A percentile compares a stretch with the other conserved stretches of the same genome.
Conservation (phyloP, 306 rosid genomes). For the Astragalus glycyphyllos region DNA sequence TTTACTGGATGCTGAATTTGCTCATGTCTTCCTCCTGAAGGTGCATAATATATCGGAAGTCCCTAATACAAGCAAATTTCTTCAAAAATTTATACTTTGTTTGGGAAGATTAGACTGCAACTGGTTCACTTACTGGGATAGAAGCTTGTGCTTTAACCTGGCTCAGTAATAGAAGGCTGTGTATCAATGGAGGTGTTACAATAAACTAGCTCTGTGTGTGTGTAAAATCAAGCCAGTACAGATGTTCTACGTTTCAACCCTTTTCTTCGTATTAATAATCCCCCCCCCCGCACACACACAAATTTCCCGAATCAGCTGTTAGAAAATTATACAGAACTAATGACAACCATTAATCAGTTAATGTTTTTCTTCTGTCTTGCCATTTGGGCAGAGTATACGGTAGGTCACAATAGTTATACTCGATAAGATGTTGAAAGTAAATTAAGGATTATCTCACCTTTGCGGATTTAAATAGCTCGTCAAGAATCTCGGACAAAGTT, state of each 20-base stretch:
- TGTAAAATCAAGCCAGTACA: background rate
- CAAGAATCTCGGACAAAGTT: slow-evolving; percentile 95
- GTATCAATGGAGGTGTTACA: slow-evolving; percentile 29
- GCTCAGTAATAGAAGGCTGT: slow-evolving; percentile 44
- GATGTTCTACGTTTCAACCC: slow-evolving; percentile 17
- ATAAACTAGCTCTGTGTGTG: slow-evolving; percentile 24
- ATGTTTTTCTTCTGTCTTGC: slow-evolving; percentile 14
- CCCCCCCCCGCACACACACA: no score
- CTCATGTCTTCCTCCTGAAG: slow-evolving; percentile 48
- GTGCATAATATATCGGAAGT: slow-evolving; percentile 48
- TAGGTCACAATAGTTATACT: background rate
- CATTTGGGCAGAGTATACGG: background rate
- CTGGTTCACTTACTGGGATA: slow-evolving; percentile 77
- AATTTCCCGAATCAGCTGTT: background rate
- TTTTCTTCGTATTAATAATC: background rate
- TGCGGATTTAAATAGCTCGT: slow-evolving; percentile 91
- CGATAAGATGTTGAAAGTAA: slow-evolving; percentile 8
- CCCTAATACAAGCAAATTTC: slow-evolving; percentile 74
- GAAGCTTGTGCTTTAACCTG: slow-evolving; percentile 77
- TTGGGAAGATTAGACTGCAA: slow-evolving; percentile 74
- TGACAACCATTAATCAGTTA: background rate
- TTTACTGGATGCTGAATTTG: slow-evolving; percentile 37
- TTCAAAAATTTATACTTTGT: slow-evolving; percentile 60
- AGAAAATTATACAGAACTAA: background rate
- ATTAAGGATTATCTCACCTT: slow-evolving; percentile 66